A percentile compares a stretch with the other conserved stretches of the same genome.
These are phyloP conservation scores for Plantago major DNA, from an alignment of 257 asterid genomes.

Conservation along the genomic window DNA sequence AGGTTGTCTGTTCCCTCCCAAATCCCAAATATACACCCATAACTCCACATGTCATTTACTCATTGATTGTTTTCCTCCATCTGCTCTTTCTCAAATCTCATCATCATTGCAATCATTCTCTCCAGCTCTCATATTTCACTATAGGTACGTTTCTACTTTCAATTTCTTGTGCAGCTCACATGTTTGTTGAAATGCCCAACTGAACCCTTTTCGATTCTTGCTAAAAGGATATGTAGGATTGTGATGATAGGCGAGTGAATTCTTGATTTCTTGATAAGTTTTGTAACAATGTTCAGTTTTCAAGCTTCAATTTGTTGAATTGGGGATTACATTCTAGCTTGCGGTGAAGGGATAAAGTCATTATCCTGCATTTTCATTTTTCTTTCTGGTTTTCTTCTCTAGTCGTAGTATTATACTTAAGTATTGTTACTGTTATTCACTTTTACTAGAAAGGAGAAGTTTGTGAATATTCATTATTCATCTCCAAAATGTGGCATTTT, in stretches of 20 bases:
- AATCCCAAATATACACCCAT: background rate
- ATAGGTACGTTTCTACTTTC: constrained; percentile 13
- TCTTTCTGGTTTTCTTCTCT: background rate
- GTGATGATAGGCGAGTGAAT: background rate
- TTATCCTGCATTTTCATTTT: background rate
- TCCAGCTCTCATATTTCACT: background rate
- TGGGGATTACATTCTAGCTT: too few relatives aligned
- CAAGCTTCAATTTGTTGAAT: background rate
- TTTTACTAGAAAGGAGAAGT: background rate
- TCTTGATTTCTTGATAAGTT: background rate
- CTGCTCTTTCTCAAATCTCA: background rate
- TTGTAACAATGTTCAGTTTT: background rate
- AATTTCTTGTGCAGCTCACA: background rate
- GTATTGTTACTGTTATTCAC: background rate
- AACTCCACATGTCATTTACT: constrained; percentile 1
- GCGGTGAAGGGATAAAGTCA: too few relatives aligned
- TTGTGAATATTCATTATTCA: background rate
- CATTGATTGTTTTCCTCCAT: constrained; percentile 1
- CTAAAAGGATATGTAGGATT: background rate
- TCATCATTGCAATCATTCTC: background rate
- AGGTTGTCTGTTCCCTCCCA: background rate
- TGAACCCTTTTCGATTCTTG: constrained; percentile 4
- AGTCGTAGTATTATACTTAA: background rate
- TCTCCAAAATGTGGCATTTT: constrained; percentile 1
- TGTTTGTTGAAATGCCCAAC: constrained; percentile 22